Base-by-base conservation (phyloP, 768 basidiomycete species). In the Termitomyces sp. region DNA sequence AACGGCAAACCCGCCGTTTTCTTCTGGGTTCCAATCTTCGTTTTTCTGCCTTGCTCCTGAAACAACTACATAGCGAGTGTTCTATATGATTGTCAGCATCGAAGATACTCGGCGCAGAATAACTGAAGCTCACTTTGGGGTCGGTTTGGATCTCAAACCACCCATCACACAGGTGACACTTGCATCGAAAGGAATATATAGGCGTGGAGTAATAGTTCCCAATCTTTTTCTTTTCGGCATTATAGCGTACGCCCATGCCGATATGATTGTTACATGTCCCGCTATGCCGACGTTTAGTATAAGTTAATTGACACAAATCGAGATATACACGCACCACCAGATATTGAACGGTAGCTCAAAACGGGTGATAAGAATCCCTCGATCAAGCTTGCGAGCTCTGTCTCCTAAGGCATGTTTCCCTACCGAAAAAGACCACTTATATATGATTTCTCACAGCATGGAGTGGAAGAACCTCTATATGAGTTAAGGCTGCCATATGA, bases 61-160 rank as follows among this genome's bases (percentile, higher is more conserved):
- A 2, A 84, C 80, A 1, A 98, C 97, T 26, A 97, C 87, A 68
- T 99, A 99, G 18, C 90, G 85, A 1, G 97, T 96, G 68, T 98
- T 97, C 97, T 98, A 64, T 1, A 26, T 53, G 7, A 41, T 1
- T 43, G 38, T 32, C 48, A 23, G 8, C 6, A 41, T 8, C 52
- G 52, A 20, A 32, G 30, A 33, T n/a, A 32, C 9, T 33, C 28
- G 41, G 26, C 35, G 14, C 5, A 54, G 18, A 56, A n/a, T 47
- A 18, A 30, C 12, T 32, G 53, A 10, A 20, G 30, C 77, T 53
- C 63, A 92, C 95, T 87, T 98, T 89, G 2, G 96, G 96, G 68
- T 99, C 96, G 8, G 97, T 98, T 63, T 95, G 84, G 55, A 99
- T 95, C 76, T 97, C 95, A 64, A 98, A 98, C 95, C 95, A 96